Conservation (phyloP, 2,329 filamentous ascomycete genomes). For the Colletotrichum abscissum region DNA sequence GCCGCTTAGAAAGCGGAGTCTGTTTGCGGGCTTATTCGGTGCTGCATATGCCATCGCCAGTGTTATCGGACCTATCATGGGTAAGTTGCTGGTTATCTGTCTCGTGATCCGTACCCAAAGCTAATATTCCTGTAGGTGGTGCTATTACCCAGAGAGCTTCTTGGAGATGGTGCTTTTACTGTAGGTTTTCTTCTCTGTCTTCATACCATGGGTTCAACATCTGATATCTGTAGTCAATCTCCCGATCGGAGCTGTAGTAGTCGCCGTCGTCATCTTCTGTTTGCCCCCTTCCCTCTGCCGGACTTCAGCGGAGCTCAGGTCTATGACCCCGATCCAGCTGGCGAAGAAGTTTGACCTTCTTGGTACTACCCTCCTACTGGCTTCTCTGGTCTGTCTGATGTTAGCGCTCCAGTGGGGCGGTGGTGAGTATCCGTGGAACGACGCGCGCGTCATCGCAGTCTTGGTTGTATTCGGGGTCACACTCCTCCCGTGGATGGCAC, state of each 20-base stretch:
- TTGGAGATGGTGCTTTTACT: constrained; percentile 53
- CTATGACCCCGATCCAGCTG: neutral
- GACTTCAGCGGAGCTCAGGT: neutral
- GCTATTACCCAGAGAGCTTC: constrained; percentile 46
- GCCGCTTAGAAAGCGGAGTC: constrained; percentile 44
- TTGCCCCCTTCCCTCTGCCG: constrained; percentile 2
- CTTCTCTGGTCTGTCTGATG: constrained; percentile 49
- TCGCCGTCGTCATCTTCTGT: constrained; percentile 42
- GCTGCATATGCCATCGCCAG: constrained; percentile 51
- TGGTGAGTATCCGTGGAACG: constrained; percentile 42
- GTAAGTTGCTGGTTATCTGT: neutral
- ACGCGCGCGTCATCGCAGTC: constrained; percentile 42
- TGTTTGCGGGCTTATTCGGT: constrained; percentile 51
- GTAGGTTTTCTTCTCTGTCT: neutral
- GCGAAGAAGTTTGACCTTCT: constrained; percentile 39
- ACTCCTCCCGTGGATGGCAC: constrained; percentile 40
- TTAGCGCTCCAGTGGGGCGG: constrained; percentile 57
- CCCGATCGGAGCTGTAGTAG: constrained; percentile 18
- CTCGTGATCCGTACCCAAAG: neutral
- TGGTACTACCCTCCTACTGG: constrained; percentile 29
- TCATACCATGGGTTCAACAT: too few species aligned
- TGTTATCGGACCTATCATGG: constrained; percentile 39
- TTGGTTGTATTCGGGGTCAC: constrained; percentile 42
- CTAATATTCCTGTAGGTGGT: constrained; percentile 40
- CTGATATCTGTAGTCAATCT: constrained; percentile 42